phyloP scores from a whole-genome alignment of 2,329 filamentous ascomycete species.

The Chrysoporthe puriensis region DNA sequence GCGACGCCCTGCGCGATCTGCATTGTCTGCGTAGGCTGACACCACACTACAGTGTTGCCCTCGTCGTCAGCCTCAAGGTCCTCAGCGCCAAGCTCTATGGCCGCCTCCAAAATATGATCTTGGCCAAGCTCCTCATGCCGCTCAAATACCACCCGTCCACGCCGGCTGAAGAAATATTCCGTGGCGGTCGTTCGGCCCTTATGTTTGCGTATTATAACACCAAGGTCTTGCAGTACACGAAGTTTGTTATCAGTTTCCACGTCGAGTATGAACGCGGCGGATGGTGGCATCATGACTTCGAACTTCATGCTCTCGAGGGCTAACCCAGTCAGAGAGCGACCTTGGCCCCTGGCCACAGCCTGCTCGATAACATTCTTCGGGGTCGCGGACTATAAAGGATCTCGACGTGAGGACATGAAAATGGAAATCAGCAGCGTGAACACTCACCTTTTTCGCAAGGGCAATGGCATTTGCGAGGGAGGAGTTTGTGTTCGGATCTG shows the following conservation, averaged over 20 bases:
- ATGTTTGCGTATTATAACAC: constrained; percentile 69
- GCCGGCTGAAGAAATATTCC: constrained; percentile 82
- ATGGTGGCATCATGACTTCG: constrained; percentile 79
- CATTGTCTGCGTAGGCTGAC: constrained; percentile 67
- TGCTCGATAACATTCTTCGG: constrained; percentile 84
- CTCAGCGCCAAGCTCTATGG: constrained; percentile 81
- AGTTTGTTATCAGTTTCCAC: constrained; percentile 82
- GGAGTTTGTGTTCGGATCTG: constrained; percentile 74
- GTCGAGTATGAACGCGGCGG: constrained; percentile 80
- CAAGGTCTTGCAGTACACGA: constrained; percentile 74
- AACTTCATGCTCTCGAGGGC: constrained; percentile 77
- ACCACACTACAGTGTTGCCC: constrained; percentile 73
- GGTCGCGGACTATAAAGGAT: constrained; percentile 57
- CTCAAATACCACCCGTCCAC: constrained; percentile 74
- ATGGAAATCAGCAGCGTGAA: neutral
- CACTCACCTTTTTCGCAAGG: constrained; percentile 71
- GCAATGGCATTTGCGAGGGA: constrained; percentile 73
- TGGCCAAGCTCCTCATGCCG: constrained; percentile 57
- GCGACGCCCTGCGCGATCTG: constrained; percentile 67
- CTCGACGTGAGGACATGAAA: constrained; percentile 1
- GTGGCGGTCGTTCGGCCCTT: constrained; percentile 75
- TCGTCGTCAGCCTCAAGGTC: constrained; percentile 71
- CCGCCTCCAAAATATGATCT: constrained; percentile 77
- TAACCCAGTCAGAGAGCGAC: constrained; percentile 73
- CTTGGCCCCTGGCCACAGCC: constrained; percentile 87